These are phyloP conservation scores for Wickerhamomyces hampshirensis DNA, from an alignment of 805 yeast species.

Conservation along the genomic window DNA sequence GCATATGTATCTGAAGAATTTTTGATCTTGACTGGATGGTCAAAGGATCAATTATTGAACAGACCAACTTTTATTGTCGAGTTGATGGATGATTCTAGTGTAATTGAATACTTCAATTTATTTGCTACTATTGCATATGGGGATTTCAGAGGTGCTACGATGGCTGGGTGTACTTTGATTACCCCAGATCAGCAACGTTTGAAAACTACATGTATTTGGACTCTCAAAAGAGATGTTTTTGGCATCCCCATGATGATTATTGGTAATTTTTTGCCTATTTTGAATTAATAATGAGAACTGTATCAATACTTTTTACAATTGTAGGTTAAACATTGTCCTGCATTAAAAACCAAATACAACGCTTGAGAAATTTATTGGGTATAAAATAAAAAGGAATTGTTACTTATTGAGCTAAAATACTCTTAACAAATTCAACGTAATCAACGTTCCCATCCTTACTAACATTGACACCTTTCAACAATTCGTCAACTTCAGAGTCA, in stretches of 20 bases:
- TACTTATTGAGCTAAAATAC: constrained; percentile 77
- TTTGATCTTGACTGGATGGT: constrained; percentile 88
- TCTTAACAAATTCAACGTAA: constrained; percentile 90
- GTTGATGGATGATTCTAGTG: constrained; percentile 81
- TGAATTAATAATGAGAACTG: constrained; percentile 23
- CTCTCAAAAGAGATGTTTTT: constrained; percentile 89
- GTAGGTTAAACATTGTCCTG: too few relatives aligned
- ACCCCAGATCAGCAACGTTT: constrained; percentile 53
- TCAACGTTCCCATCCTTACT: constrained; percentile 93
- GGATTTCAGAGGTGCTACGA: constrained; percentile 83
- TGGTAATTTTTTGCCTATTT: constrained; percentile 85
- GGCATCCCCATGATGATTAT: constrained; percentile 97
- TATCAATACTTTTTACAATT: too few relatives aligned
- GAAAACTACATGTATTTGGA: constrained; percentile 84
- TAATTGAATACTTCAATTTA: constrained; percentile 80
- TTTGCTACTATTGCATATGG: constrained; percentile 86
- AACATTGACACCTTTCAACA: constrained; percentile 90
- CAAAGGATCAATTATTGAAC: constrained; percentile 58
- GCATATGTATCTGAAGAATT: constrained; percentile 96
- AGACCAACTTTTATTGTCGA: constrained; percentile 72
- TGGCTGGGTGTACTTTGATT: constrained; percentile 77
- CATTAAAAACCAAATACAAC: too few relatives aligned
- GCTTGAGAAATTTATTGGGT: too few relatives aligned
- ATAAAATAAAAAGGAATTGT: too few relatives aligned
- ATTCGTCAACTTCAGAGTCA: constrained; percentile 91